Evolutionary conservation across 2,329 filamentous ascomycete species (phyloP), one percentile per base, ranked within the genome.

Genomic region (Fusarium napiforme): DNA sequence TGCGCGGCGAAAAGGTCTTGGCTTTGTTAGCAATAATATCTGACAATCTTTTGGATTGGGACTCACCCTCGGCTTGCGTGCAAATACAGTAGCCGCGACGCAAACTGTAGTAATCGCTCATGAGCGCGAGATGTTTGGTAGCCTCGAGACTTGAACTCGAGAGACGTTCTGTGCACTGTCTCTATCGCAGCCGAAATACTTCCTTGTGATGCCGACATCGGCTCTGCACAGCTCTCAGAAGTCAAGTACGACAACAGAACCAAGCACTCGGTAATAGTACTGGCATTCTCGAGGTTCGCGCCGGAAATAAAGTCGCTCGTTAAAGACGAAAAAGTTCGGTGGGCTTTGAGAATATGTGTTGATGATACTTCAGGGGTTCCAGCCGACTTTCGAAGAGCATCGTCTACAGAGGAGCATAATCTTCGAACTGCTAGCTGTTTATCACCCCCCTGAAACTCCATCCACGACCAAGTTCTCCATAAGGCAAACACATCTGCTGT

Each of bases 31-130:
- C 46, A 58, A n/a, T 28, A 16, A 10, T 39, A 8, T n/a, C 6
- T 45, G 11, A 28, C 37, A 40, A 26, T 34, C 7, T 4, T 10
- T 12, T 14, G 15, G 15, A 21, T 19, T 30, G 19, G 19, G 16
- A 78, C 85, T 80, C 76, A 88, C 87, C 87, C 88, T 69, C 87
- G 86, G 5, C 85, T 87, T 43, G 91, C 85, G 80, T 97, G 91
- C 69, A 90, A 82, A 67, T 90, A 89, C 2, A 97, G 82, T 0
- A 98, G 82, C 14, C 85, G 87, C 10, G 92, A 87, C 36, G 91
- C 89, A 63, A 87, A 87, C 82, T 97, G 93, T 21, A 95, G 87
- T 0, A 94, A 82, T 2, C 88, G 83, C 80, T 97, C 93, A 42
- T 90, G 87, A 5, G 83, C 77, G 1, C 82, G 71, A 12, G 82